Evolutionary conservation across 1,139 yeast genomes (phyloP), one percentile per base, ranked within the genome.

Genomic region (Kluyveromyces sp.): DNA sequence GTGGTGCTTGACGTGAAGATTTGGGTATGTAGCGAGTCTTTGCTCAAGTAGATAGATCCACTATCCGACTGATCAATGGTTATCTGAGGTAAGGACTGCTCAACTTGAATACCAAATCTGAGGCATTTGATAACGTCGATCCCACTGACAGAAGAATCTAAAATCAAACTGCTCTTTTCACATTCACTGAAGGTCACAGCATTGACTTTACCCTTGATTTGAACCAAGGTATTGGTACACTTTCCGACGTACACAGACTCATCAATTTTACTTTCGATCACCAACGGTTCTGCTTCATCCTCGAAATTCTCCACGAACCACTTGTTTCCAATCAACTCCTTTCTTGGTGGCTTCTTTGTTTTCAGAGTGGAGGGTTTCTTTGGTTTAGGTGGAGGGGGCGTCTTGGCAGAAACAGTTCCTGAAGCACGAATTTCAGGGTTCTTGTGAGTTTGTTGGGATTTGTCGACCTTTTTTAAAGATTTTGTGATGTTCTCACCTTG

Each of bases 391-490:
- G 72, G 71, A 43, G 68, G 65, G 17, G 73, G 67, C 53, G 75
- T 77, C 55, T 75, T 73, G 28, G 66, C 55, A 4, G 60, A 53
- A 9, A 60, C 64, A 6, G 58, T 39, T 0, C 73, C 66, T 2
- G 73, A 62, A 9, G 71, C 74, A 59, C 95, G 81, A 55, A 87
- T 70, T 36, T 73, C 82, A 3, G 96, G 96, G 65, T 88, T 88
- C 68, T 88, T 89, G 66, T 88, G 96, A 28, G 95, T 87, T 94
- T 86, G 87, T 67, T 88, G 85, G 16, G 94, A 83, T 67, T 80
- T 85, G 54, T 88, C 96, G 36, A 92, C 97, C 66, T 92, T 92
- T 62, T 83, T 86, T 56, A 94, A 77, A 3, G 88, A 85, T 25
- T 89, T 71, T 2, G 97, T 89, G 56, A 94, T 83, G 33, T 68